Conservation (phyloP, 306 rosid genomes). For the Trifolium subterraneum region DNA sequence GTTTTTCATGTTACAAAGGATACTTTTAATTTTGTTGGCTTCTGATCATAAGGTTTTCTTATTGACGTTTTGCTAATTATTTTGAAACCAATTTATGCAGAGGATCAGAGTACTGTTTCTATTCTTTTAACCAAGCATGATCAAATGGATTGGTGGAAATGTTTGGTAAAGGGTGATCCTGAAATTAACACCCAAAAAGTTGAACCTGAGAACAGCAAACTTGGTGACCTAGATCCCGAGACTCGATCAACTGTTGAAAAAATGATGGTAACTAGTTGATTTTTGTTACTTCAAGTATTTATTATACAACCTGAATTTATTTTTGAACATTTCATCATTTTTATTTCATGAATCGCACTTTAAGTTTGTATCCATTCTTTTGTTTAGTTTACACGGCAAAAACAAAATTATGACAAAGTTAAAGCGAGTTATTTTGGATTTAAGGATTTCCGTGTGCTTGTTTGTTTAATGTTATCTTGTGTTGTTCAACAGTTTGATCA, state of each 20-base stretch:
- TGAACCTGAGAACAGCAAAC: conserved; percentile 91
- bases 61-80: not conserved
- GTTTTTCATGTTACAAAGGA: not conserved
- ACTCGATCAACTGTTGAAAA: conserved; percentile 88
- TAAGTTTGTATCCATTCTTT: not conserved
- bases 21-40: not conserved
- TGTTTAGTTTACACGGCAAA: not conserved
- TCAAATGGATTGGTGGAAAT: conserved; percentile 99
- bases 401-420: not conserved
- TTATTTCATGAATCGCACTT: not conserved
- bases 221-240: conserved; percentile 88
- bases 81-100: conserved; percentile 56
- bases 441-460: not conserved
- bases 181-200: conserved; percentile 88
- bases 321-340: not conserved
- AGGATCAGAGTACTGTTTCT: conserved; percentile 79
- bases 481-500: conserved; percentile 73
- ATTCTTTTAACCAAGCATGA: conserved; percentile 93
- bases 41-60: not conserved
- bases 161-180: conserved; percentile 88
- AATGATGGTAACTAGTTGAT: conserved; percentile 75
- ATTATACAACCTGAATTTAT: conserved; percentile 1
- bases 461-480: conserved; percentile 12
- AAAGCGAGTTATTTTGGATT: not conserved
- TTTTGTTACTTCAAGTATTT: not conserved